A percentile compares a stretch with the other conserved stretches of the same genome.
phyloP scores from a whole-genome alignment of 768 basidiomycete genomes.

The Mycena crocata region DNA sequence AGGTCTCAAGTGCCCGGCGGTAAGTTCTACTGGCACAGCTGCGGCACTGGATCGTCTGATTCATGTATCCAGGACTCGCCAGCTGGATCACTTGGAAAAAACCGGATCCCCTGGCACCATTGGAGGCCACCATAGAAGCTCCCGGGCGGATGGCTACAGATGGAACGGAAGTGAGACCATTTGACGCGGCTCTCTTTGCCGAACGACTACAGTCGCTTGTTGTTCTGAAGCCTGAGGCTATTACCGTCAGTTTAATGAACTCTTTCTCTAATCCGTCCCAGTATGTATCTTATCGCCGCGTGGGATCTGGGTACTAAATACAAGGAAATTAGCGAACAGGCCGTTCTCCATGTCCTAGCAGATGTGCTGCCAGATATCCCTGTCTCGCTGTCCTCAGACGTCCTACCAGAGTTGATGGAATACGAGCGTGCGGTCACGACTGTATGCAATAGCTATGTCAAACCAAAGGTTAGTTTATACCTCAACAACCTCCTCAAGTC shows the following conservation, averaged over 20 bases:
- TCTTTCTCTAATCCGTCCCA: conserved; percentile 29
- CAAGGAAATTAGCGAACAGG: conserved; percentile 21
- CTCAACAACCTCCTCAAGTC: conserved; percentile 24
- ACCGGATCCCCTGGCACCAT: conserved; percentile 31
- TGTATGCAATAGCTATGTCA: conserved; percentile 25
- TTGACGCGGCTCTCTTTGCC: conserved; percentile 22
- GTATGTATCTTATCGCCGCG: neutral
- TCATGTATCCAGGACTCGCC: conserved; percentile 10
- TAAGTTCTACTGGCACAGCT: neutral
- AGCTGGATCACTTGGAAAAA: conserved; percentile 31
- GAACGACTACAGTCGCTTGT: conserved; percentile 20
- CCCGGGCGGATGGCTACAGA: conserved; percentile 32
- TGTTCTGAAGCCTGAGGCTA: conserved; percentile 21
- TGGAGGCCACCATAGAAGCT: conserved; percentile 34
- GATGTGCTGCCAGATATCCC: conserved; percentile 25
- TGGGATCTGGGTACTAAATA: neutral
- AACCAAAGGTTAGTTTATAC: conserved; percentile 24
- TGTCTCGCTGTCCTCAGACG: conserved; percentile 22
- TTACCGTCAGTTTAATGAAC: conserved; percentile 30
- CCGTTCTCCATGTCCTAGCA: conserved; percentile 16
- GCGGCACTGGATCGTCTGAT: neutral
- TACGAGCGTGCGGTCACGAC: conserved; percentile 33
- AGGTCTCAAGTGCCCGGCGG: conserved; percentile 34
- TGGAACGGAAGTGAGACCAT: conserved; percentile 28
- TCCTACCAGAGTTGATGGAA: conserved; percentile 31